Evolutionary conservation across 1,139 yeast species (phyloP).

Genomic region (Arxiozyma bovina): DNA sequence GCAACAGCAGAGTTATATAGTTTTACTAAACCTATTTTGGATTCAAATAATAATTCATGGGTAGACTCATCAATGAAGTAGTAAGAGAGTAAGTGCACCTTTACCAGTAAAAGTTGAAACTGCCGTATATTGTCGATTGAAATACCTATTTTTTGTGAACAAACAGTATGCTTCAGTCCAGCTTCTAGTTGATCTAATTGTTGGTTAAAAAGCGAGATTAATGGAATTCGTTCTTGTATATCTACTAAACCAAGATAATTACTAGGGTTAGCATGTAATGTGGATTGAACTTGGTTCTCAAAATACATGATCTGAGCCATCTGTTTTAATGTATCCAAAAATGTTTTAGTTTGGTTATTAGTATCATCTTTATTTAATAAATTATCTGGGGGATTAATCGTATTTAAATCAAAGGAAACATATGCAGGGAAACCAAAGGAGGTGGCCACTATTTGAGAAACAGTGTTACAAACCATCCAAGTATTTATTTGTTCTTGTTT

Average conservation of each 20-base stretch:
- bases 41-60: constrained; percentile 36
- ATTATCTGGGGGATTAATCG: constrained; percentile 35
- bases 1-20: constrained; percentile 73
- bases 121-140: constrained; percentile 54
- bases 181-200: constrained; percentile 69
- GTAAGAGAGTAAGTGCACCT: constrained; percentile 72
- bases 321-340: constrained; percentile 40
- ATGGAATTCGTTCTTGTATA: constrained; percentile 60
- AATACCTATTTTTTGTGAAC: neutral
- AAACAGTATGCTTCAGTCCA: constrained; percentile 42
- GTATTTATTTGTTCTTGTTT: constrained; percentile 76
- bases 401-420: constrained; percentile 70
- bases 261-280: constrained; percentile 61
- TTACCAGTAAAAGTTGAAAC: constrained; percentile 59
- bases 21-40: constrained; percentile 64
- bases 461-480: constrained; percentile 84
- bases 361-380: constrained; percentile 1
- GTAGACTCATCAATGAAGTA: constrained; percentile 55
- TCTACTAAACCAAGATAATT: constrained; percentile 54
- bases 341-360: neutral
- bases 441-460: constrained; percentile 80
- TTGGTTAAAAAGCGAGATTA: constrained; percentile 56
- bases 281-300: constrained; percentile 74
- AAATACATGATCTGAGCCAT: constrained; percentile 76
- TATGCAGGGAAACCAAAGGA: constrained; percentile 92